Evolutionary conservation across 176 grass and related monocot species (phyloP).

Genomic region (Typha latifolia): DNA sequence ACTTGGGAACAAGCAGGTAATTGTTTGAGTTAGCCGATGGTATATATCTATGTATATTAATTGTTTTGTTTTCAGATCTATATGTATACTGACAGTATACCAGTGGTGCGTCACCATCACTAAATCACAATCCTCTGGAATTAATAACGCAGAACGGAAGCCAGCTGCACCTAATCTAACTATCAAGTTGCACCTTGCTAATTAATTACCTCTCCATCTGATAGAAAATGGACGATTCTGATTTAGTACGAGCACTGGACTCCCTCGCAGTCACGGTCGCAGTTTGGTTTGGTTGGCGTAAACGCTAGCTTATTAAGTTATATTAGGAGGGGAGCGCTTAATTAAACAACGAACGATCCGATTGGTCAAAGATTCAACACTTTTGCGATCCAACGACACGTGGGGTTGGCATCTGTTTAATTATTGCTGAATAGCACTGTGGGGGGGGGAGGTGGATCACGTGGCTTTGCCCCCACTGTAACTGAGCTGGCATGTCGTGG

Average conservation of each 20-base stretch:
- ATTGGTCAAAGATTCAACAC: background rate
- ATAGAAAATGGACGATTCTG: background rate
- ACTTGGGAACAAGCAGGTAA: no score
- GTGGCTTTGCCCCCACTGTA: no score
- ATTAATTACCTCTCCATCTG: background rate
- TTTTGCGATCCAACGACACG: background rate
- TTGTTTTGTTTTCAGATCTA: no score
- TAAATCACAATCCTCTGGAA: background rate
- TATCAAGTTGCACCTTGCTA: background rate
- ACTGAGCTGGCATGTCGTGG: no score
- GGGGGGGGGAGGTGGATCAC: background rate
- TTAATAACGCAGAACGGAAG: background rate
- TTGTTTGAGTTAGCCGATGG: no score
- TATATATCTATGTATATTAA: no score
- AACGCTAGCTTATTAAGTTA: background rate
- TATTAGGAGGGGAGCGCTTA: background rate
- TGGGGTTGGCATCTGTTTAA: background rate
- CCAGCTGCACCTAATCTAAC: background rate
- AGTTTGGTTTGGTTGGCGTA: no score
- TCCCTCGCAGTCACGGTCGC: no score
- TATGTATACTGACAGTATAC: no score
- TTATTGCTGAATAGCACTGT: background rate
- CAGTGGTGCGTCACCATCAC: slow-evolving; percentile 11
- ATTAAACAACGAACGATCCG: background rate
- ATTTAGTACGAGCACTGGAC: background rate